These are phyloP conservation scores for Podosphaera xanthii DNA, from an alignment of 2,329 filamentous ascomycete genomes.

Conservation along the genomic window DNA sequence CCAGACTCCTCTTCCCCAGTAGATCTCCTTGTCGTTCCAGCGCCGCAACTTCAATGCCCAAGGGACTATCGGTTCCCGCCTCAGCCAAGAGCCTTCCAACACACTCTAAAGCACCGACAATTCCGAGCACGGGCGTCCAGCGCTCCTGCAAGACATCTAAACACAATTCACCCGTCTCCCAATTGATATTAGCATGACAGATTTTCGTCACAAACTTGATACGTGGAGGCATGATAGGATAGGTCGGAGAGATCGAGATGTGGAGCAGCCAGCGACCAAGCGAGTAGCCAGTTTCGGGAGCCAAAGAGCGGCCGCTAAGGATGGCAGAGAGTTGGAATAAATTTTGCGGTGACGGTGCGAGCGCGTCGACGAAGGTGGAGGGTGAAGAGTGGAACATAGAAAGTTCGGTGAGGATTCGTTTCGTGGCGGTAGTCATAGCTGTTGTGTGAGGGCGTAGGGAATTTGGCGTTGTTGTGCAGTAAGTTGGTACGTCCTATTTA, in stretches of 20 bases:
- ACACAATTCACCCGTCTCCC: slow-evolving; percentile 71
- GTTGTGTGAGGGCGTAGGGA: not conserved
- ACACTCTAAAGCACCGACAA: slow-evolving; percentile 50
- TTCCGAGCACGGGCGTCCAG: slow-evolving; percentile 73
- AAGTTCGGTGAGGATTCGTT: slow-evolving; percentile 56
- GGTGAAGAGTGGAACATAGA: slow-evolving; percentile 46
- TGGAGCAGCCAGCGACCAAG: slow-evolving; percentile 62
- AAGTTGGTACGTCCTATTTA: too few relatives aligned
- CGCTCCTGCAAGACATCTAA: slow-evolving; percentile 59
- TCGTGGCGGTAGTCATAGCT: slow-evolving; percentile 33
- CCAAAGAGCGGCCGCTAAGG: slow-evolving; percentile 24
- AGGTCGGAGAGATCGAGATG: slow-evolving; percentile 53
- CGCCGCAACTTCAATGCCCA: slow-evolving; percentile 59
- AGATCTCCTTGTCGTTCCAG: slow-evolving; percentile 23
- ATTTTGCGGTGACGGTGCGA: slow-evolving; percentile 59
- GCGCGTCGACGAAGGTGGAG: slow-evolving; percentile 24
- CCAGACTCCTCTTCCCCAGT: slow-evolving; percentile 38
- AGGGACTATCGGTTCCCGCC: slow-evolving; percentile 49
- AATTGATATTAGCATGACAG: slow-evolving; percentile 61
- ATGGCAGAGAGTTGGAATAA: slow-evolving; percentile 69
- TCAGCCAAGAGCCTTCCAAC: slow-evolving; percentile 46
- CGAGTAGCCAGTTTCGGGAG: slow-evolving; percentile 9
- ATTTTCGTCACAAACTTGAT: slow-evolving; percentile 68
- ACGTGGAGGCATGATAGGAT: slow-evolving; percentile 56
- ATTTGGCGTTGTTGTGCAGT: too few relatives aligned